Evolutionary conservation across 495 filamentous ascomycete species (phyloP), one percentile per base, ranked within the genome.

Genomic region (Lasiosphaeria miniovina): DNA sequence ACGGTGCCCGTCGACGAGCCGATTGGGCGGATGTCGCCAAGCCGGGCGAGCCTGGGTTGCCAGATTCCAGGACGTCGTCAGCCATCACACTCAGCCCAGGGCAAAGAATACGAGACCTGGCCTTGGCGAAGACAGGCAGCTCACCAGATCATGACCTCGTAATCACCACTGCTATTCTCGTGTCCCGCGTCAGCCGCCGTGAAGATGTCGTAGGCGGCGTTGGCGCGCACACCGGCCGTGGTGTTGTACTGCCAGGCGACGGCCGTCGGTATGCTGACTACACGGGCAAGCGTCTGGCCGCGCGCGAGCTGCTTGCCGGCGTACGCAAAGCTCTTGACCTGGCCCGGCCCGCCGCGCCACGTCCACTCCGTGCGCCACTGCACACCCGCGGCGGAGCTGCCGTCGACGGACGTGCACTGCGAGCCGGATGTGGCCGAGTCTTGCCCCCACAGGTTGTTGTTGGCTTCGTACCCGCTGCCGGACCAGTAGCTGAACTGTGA

Each of bases 141-240:
- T 59, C 60, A 80, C 77, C 78, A 81, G 17, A 81, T 74, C 78
- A 80, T 80, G 34, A 81, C 59, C 57, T 81, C 77, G 56, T 77
- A 80, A 52, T 81, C 77, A n/a, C 77, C 77, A 38, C 72, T 71
- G 48, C 62, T 74, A 1, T 69, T 80, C 11, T 54, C 64, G 59
- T 80, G 77, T 41, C 77, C 72, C 14, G 69, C 70, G 58, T 80
- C 72, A 4, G 73, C 67, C 0, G 77, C 73, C 3, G 77, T 81
- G 61, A 81, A 81, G 24, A 80, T 61, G 59, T 80, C 78, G 52
- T 80, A 80, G 0, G 77, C 71, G 10, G 80, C 78, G 63, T 81
- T 72, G 12, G 75, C 75, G 10, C 63, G 63, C 60, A 79, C 68
- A 55, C 71, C 62, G 53, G 58, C 72, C 35, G 24, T 24, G 24